Percentiles rank a stretch among this genome's conserved stretches.
These are phyloP conservation scores for Myriangium duriaei DNA, from an alignment of 2,329 filamentous ascomycete species.

Conservation along the genomic window DNA sequence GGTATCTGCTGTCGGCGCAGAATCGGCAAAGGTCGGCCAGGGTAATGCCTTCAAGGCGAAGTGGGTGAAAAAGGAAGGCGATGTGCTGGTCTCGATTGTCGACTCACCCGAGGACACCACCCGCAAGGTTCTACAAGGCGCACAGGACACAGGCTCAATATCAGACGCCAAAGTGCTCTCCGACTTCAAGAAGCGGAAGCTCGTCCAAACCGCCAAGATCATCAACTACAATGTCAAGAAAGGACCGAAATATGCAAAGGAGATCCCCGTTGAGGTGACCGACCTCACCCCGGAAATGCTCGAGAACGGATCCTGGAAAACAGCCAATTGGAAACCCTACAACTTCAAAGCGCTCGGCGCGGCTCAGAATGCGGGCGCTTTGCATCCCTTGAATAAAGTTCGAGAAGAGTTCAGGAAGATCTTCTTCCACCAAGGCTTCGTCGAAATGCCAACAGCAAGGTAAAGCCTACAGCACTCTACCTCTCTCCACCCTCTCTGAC, in stretches of 20 bases:
- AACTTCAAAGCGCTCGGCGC: conserved; percentile 64
- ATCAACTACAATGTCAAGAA: conserved; percentile 75
- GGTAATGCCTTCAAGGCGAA: conserved; percentile 79
- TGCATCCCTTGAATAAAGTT: conserved; percentile 70
- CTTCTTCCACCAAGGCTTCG: conserved; percentile 98
- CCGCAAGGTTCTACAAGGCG: conserved; percentile 58
- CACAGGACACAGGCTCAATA: conserved; percentile 57
- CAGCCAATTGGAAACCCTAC: conserved; percentile 73
- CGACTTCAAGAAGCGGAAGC: conserved; percentile 85
- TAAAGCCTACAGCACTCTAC: conserved; percentile 22
- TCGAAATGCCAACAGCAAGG: conserved; percentile 91
- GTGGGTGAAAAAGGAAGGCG: conserved; percentile 52
- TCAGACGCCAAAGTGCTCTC: conserved; percentile 62
- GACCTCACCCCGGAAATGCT: conserved; percentile 94
- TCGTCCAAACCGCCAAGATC: conserved; percentile 71
- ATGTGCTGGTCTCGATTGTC: conserved; percentile 40
- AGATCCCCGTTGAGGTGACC: conserved; percentile 86
- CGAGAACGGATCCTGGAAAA: conserved; percentile 78
- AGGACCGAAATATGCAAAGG: conserved; percentile 74
- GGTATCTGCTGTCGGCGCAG: conserved; percentile 52
- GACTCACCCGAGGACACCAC: conserved; percentile 73
- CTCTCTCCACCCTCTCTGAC: neutral
- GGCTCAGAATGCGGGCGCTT: conserved; percentile 40
- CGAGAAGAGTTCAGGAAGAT: conserved; percentile 92
- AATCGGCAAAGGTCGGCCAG: conserved; percentile 73